phyloP scores from a whole-genome alignment of 306 rosid genomes.

The Acacia crassicarpa region DNA sequence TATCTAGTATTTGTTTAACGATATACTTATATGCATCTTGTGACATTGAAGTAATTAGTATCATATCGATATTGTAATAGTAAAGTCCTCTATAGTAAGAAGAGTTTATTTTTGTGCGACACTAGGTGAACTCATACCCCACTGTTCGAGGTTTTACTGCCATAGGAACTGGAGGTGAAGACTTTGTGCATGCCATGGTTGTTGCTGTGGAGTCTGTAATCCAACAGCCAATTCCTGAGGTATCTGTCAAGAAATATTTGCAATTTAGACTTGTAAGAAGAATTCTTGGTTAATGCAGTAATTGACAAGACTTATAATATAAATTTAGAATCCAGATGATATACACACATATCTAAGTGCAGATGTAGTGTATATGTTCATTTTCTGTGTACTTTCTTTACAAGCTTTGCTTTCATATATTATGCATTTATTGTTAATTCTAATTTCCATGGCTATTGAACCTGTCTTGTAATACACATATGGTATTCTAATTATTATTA shows the following conservation, averaged over 20 bases:
- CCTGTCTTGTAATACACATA: neutral
- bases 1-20: neutral
- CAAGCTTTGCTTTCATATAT: neutral
- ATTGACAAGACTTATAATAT: neutral
- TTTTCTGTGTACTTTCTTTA: neutral
- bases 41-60: neutral
- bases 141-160: constrained; percentile 93
- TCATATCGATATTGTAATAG: neutral
- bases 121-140: constrained; percentile 89
- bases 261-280: constrained; percentile 25
- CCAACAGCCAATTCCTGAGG: constrained; percentile 83
- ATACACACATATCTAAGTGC: neutral
- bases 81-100: neutral
- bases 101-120: neutral
- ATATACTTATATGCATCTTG: neutral
- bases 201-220: constrained; percentile 89
- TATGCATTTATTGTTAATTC: neutral
- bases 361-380: neutral
- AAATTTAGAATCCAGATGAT: neutral
- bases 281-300: constrained; percentile 14
- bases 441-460: neutral
- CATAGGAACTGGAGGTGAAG: constrained; percentile 92
- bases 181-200: constrained; percentile 89
- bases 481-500: neutral
- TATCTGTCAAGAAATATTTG: constrained; percentile 8